Evolutionary conservation across 2,329 filamentous ascomycete species (phyloP).

Genomic region (Cytospora piceae): DNA sequence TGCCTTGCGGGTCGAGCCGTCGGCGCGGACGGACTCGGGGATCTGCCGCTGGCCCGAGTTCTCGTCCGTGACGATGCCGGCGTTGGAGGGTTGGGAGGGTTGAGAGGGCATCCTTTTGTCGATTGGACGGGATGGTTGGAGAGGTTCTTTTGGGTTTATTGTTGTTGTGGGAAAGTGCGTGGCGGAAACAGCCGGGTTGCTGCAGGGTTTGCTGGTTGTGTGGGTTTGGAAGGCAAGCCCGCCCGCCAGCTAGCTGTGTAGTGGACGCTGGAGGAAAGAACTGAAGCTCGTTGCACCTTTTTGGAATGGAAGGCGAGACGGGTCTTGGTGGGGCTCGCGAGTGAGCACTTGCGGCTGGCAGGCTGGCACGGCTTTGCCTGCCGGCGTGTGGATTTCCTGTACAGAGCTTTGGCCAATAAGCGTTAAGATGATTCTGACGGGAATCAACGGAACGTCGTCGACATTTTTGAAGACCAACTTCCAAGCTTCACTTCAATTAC

Average conservation of each 20-base stretch:
- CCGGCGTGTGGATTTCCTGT: conserved; percentile 16
- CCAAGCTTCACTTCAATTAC: conserved; percentile 19
- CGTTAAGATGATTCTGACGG: conserved; percentile 24
- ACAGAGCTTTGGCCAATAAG: conserved; percentile 31
- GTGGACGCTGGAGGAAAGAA: background rate
- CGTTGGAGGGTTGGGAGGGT: conserved; percentile 57
- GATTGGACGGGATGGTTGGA: conserved; percentile 27
- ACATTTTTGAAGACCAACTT: conserved; percentile 30
- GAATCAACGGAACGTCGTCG: conserved; percentile 27
- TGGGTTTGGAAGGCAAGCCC: background rate
- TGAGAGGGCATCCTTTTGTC: conserved; percentile 48
- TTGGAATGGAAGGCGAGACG: conserved; percentile 1
- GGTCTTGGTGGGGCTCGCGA: conserved; percentile 14
- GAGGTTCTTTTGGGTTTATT: conserved; percentile 1
- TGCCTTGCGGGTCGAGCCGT: conserved; percentile 90
- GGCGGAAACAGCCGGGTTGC: background rate
- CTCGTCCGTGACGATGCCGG: conserved; percentile 79
- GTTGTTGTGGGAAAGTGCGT: background rate
- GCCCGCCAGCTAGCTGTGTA: background rate
- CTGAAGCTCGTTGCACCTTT: conserved; percentile 5
- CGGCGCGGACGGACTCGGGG: conserved; percentile 81
- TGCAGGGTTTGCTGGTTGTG: background rate
- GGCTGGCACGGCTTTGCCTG: background rate
- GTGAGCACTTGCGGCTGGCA: conserved; percentile 1
- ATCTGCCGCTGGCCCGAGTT: conserved; percentile 83